phyloP scores from a whole-genome alignment of 495 filamentous ascomycete genomes.

The Penicillium waksmanii region DNA sequence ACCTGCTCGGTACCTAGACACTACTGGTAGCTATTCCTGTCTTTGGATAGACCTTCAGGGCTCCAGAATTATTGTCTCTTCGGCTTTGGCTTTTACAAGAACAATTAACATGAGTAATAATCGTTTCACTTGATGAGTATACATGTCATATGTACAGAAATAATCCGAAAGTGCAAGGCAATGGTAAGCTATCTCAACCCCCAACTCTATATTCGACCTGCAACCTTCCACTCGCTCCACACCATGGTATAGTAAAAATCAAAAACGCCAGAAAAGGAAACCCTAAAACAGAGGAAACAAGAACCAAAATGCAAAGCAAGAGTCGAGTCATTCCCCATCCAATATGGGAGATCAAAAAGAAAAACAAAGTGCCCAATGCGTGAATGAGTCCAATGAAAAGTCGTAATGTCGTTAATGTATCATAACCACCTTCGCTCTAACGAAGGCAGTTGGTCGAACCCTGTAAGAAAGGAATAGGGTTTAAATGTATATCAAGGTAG shows the following conservation, averaged over 20 bases:
- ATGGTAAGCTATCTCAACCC: neutral
- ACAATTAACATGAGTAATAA: neutral
- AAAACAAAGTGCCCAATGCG: neutral
- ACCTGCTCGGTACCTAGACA: no score
- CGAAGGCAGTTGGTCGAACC: neutral
- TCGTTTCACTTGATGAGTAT: neutral
- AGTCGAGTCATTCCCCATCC: neutral
- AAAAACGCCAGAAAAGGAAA: neutral
- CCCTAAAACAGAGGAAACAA: neutral
- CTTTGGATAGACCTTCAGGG: neutral
- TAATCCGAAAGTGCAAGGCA: neutral
- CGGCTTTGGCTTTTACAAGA: no score
- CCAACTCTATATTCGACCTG: neutral
- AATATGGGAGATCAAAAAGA: neutral
- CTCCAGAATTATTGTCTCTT: neutral
- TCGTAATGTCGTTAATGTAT: slow-evolving; percentile 4
- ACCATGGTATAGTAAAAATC: neutral
- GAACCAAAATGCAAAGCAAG: neutral
- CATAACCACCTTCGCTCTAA: neutral
- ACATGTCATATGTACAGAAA: slow-evolving; percentile 1
- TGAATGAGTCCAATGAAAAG: neutral
- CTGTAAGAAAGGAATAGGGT: neutral
- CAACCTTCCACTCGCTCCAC: neutral
- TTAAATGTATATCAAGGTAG: slow-evolving; percentile 4
- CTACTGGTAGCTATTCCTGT: no score